phyloP scores from a whole-genome alignment of 805 yeast species.

The Saccharomycopsis schoenii region DNA sequence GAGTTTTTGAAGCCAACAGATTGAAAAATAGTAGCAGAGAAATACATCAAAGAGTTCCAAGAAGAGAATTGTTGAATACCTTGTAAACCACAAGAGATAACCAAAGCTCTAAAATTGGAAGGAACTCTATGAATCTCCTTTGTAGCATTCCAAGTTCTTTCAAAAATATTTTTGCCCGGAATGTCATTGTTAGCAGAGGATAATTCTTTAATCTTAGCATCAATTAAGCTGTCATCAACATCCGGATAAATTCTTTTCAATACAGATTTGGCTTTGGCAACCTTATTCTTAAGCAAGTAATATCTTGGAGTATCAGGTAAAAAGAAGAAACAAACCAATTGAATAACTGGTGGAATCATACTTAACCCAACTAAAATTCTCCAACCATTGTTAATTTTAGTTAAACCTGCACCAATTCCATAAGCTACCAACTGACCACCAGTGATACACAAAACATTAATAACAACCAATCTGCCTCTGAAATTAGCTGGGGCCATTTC shows the following conservation, averaged over 20 bases:
- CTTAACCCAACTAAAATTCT: conserved; percentile 85
- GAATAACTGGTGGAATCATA: conserved; percentile 75
- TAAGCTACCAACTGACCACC: conserved; percentile 94
- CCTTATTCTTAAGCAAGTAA: conserved; percentile 60
- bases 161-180: conserved; percentile 37
- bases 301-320: conserved; percentile 95
- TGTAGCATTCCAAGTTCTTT: conserved; percentile 50
- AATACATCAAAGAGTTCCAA: conserved; percentile 93
- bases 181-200: conserved; percentile 35
- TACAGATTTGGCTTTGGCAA: conserved; percentile 58
- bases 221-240: conserved; percentile 55
- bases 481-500: conserved; percentile 89
- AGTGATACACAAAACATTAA: conserved; percentile 83
- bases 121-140: conserved; percentile 56
- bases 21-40: conserved; percentile 84
- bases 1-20: conserved; percentile 83
- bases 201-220: conserved; percentile 60
- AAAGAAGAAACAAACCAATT: conserved; percentile 66
- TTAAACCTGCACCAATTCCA: conserved; percentile 84
- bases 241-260: conserved; percentile 51
- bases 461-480: conserved; percentile 83
- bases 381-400: conserved; percentile 76
- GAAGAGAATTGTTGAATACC: conserved; percentile 97
- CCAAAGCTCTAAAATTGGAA: conserved; percentile 79
- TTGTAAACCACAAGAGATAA: conserved; percentile 87